Base-by-base conservation (phyloP, 192 early-diverging fungal species). In the Coemansia sp. region DNA sequence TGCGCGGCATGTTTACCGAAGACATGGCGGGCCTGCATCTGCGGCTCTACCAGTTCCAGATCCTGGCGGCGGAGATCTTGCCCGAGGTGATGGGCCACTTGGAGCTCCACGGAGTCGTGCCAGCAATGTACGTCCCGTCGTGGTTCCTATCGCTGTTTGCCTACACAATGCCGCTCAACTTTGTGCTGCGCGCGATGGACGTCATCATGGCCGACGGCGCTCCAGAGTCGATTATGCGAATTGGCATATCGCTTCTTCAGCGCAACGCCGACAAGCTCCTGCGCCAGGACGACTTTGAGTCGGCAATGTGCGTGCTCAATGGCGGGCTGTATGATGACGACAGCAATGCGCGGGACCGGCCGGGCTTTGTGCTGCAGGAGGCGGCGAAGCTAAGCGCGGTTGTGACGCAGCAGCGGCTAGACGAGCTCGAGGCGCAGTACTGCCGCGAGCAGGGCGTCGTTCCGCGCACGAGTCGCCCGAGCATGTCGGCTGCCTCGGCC, bases 121-220 rank as follows among this genome's bases (percentile, higher is more conserved):
- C 87, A 0, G 85, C 85, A 30, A 95, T 94, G 91, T 99, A 91
- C 49, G 94, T 91, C 4, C 90, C 92, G 0, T 92, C 94, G 55
- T 99, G 96, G 96, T 97, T 95, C 73, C 75, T 99, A 60, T 94
- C 96, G 0, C 68, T 95, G 26, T 99, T 99, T 81, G 94, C 96
- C 2, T 97, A 95, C 77, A 85, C 89, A 4, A 95, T 93, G 67
- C 96, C 96, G 24, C 77, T 97, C 44, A 78, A 83, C 13, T 64
- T 94, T 43, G 92, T 97, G 8, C 80, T 93, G 51, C 84, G 96
- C 15, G 91, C 95, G 27, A 86, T 92, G 64, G 96, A 99, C 70
- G 81, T 97, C 13, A 78, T 92, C 15, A 92, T 95, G 58, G 84
- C 86, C 3, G 93, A 98, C 62, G 94, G 95, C 40, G 81, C 85